Conservation (phyloP, 306 rosid species). For the Hippophae tibetana region DNA sequence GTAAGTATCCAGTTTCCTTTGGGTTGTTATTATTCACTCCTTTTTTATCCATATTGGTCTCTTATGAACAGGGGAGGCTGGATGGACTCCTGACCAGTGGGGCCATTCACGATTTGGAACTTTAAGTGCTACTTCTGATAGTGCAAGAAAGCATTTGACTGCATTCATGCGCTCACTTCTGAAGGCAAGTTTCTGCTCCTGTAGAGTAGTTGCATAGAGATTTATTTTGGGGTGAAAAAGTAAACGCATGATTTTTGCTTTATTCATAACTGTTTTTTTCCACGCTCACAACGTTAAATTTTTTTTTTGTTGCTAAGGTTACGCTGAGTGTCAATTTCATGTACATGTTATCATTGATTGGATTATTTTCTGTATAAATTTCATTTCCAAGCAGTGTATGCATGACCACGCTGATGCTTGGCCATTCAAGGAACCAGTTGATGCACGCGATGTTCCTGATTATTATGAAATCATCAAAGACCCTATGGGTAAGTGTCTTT, state of each 20-base stretch:
- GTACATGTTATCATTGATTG: neutral
- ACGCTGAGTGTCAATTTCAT: neutral
- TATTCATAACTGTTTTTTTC: too few species aligned
- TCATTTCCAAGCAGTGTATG: constrained; percentile 49
- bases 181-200: constrained; percentile 42
- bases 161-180: constrained; percentile 72
- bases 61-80: constrained; percentile 72
- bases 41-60: constrained; percentile 7
- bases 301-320: too few species aligned
- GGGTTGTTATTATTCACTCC: neutral
- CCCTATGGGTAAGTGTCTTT: constrained; percentile 65
- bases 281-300: too few species aligned
- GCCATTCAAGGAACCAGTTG: constrained; percentile 99
- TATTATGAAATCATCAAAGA: constrained; percentile 91
- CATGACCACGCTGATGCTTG: constrained; percentile 78
- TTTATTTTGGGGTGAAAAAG: too few species aligned
- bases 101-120: constrained; percentile 58
- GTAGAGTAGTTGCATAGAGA: neutral
- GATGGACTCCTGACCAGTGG: constrained; percentile 94
- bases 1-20: constrained; percentile 43
- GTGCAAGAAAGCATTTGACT: constrained; percentile 55
- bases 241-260: too few species aligned
- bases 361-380: constrained; percentile 12
- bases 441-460: constrained; percentile 89
- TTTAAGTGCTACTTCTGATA: constrained; percentile 47